Conservation (phyloP, 495 filamentous ascomycete species). For the Penicillium taxi region DNA sequence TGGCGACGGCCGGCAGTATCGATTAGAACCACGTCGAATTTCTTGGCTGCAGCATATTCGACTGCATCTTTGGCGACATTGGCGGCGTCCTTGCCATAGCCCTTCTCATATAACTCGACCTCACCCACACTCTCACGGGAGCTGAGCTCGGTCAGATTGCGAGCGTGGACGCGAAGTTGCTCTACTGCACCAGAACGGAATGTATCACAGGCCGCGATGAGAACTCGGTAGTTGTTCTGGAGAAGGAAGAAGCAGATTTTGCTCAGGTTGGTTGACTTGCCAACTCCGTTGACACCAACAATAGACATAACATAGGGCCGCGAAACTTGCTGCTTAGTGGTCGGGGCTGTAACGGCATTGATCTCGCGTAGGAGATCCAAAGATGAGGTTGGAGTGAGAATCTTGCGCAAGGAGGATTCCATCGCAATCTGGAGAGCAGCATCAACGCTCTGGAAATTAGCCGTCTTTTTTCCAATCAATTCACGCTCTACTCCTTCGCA, state of each 20-base stretch:
- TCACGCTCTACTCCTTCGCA: slow-evolving; percentile 88
- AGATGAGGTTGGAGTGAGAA: slow-evolving; percentile 90
- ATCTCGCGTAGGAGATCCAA: slow-evolving; percentile 93
- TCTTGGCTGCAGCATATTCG: slow-evolving; percentile 59
- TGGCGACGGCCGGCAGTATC: slow-evolving; percentile 93
- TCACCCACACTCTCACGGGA: slow-evolving; percentile 67
- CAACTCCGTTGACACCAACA: slow-evolving; percentile 95
- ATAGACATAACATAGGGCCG: slow-evolving; percentile 96
- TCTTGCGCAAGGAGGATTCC: slow-evolving; percentile 84
- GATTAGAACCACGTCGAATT: slow-evolving; percentile 90
- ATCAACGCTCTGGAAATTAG: slow-evolving; percentile 87
- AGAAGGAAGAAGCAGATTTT: slow-evolving; percentile 97
- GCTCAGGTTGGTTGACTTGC: slow-evolving; percentile 92
- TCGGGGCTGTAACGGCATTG: slow-evolving; percentile 61
- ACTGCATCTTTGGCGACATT: slow-evolving; percentile 93
- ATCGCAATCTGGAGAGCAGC: slow-evolving; percentile 73
- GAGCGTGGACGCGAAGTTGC: slow-evolving; percentile 87
- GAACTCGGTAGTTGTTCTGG: slow-evolving; percentile 92
- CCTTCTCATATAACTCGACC: slow-evolving; percentile 90
- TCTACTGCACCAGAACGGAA: slow-evolving; percentile 97
- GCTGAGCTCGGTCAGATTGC: slow-evolving; percentile 80
- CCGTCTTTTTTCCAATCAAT: slow-evolving; percentile 84
- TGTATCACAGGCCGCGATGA: slow-evolving; percentile 92
- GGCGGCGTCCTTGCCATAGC: slow-evolving; percentile 95
- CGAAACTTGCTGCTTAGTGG: slow-evolving; percentile 39